A percentile compares a stretch with the other conserved stretches of the same genome.
These are phyloP conservation scores for Ceratobasidium sp. DNA, from an alignment of 1,284 basidiomycete genomes.

Conservation along the genomic window DNA sequence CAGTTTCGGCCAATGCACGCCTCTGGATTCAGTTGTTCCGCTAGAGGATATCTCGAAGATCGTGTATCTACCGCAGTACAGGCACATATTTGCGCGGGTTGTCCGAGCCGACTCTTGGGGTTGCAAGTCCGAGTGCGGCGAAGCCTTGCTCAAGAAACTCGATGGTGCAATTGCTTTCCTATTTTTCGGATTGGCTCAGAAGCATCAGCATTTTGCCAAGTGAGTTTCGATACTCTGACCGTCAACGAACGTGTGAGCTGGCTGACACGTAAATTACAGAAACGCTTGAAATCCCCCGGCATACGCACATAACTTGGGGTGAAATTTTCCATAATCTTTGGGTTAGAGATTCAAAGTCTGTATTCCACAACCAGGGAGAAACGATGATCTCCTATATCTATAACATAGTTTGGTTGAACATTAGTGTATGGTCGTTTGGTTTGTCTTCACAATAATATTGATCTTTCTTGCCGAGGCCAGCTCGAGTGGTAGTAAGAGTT, in stretches of 20 bases:
- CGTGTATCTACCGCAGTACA: neutral
- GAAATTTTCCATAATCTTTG: too few relatives aligned
- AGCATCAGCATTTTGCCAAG: neutral
- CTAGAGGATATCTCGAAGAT: conserved; percentile 14
- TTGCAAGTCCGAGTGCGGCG: neutral
- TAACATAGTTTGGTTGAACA: too few relatives aligned
- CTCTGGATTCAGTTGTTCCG: neutral
- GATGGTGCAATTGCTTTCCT: neutral
- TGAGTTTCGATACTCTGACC: neutral
- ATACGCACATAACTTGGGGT: too few relatives aligned
- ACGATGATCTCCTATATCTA: too few relatives aligned
- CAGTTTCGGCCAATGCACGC: neutral
- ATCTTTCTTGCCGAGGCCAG: too few relatives aligned
- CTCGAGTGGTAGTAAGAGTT: too few relatives aligned
- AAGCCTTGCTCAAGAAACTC: neutral
- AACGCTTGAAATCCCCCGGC: too few relatives aligned
- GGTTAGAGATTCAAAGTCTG: too few relatives aligned
- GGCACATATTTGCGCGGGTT: neutral
- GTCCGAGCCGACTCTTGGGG: neutral
- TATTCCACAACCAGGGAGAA: too few relatives aligned
- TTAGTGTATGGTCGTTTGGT: too few relatives aligned
- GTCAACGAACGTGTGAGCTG: neutral
- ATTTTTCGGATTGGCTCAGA: neutral
- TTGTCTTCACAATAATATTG: too few relatives aligned
- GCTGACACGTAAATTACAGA: too few relatives aligned